Base-by-base conservation (phyloP, 2,329 filamentous ascomycete species). In the Hortaea werneckii region DNA sequence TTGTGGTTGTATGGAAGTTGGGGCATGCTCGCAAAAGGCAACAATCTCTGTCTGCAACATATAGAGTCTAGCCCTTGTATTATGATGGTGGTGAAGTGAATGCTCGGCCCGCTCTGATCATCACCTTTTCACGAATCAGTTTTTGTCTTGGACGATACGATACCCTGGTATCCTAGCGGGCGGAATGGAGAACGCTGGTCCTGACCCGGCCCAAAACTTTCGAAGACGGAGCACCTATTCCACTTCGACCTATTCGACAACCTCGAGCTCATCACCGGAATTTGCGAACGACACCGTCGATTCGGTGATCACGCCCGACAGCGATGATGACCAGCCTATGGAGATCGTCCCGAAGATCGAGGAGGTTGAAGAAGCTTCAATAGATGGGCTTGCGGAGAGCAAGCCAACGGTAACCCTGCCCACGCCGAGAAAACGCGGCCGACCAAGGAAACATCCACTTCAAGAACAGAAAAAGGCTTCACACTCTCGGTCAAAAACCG, bases 371-470 rank as follows among this genome's bases (percentile, higher is more conserved):
- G 71, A 72, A 12, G 65, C 47, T 58, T 62, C 55, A 56, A 62
- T 64, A 41, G 61, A 63, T 38, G 54, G 60, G 10, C 44, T 59
- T 20, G 50, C 58, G 27, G 55, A 58, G 20, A 44, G 49, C 30
- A 62, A 57, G 46, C 49, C 48, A 12, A 29, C 63, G 3, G 20
- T 40, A 32, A 58, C 63, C 50, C 58, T 62, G n/a, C 57, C 66
- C 39, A 58, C 64, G 38, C 58, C 67, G 49, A 57, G 67, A 39
- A 68, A 67, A 46, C 78, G 88, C 58, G 88, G 88, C 30, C 77
- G 88, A 45, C 88, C 88, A 42, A 77, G 87, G 65, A 94, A 94
- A 68, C 80, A 88, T 56, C 84, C 86, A 35, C 69, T 84, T 12
- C 75, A 74, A 26, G 56, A 58, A 39, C 68, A 74, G 42, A 78